phyloP scores from a whole-genome alignment of 108 stramenopile genomes.

The Phaeodactylum tricornutum region DNA sequence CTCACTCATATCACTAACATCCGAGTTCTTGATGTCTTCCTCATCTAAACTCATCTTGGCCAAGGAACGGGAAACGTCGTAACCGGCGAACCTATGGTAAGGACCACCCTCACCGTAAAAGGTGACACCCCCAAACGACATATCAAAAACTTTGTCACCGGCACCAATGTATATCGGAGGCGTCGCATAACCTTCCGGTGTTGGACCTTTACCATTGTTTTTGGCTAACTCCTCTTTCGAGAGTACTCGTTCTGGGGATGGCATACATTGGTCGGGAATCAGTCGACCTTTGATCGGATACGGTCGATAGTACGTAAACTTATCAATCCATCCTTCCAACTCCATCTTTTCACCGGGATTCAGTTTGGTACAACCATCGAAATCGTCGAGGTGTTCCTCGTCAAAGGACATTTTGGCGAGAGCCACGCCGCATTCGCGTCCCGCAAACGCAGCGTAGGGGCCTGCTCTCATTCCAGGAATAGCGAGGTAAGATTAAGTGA shows the following conservation, averaged over 20 bases:
- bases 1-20: conserved; percentile 71
- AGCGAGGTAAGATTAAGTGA: no score
- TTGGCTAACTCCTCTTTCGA: conserved; percentile 53
- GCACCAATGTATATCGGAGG: conserved; percentile 81
- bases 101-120: conserved; percentile 69
- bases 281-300: conserved; percentile 88
- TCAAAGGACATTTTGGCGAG: conserved; percentile 94
- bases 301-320: conserved; percentile 81
- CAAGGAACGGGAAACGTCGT: conserved; percentile 86
- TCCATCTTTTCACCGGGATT: conserved; percentile 70
- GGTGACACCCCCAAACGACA: conserved; percentile 87
- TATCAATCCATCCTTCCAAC: conserved; percentile 86
- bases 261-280: conserved; percentile 49
- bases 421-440: conserved; percentile 89
- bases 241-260: conserved; percentile 47
- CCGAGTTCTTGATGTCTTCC: conserved; percentile 65
- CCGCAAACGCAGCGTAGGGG: conserved; percentile 88
- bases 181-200: conserved; percentile 61
- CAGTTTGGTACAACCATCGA: conserved; percentile 59
- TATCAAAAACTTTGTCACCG: conserved; percentile 82
- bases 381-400: conserved; percentile 64
- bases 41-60: conserved; percentile 96
- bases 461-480: no score
- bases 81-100: conserved; percentile 93
- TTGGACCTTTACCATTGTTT: conserved; percentile 37